Conservation (phyloP, 106 monocot genomes). For the Vanilla planifolia region DNA sequence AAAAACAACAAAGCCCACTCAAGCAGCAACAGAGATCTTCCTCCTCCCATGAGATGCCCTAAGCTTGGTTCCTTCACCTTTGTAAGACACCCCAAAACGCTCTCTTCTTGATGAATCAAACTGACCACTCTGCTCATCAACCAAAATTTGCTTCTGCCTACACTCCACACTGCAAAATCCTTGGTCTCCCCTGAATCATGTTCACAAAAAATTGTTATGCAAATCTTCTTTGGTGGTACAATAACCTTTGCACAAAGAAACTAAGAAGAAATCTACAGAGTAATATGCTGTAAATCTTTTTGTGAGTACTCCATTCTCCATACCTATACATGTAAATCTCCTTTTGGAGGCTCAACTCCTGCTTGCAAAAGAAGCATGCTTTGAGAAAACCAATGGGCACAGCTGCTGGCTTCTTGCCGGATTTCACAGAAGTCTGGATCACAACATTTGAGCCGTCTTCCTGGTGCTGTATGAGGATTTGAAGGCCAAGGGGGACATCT, state of each 20-base stretch:
- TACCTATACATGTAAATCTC: conserved; percentile 36
- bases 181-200: conserved; percentile 35
- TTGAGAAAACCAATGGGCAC: conserved; percentile 8
- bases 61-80: neutral
- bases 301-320: too few relatives aligned
- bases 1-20: neutral
- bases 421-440: conserved; percentile 1
- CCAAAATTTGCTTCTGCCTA: conserved; percentile 29
- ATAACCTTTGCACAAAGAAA: neutral
- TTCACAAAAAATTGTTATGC: neutral
- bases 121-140: conserved; percentile 33
- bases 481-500: conserved; percentile 17
- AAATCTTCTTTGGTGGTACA: neutral
- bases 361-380: conserved; percentile 21
- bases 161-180: conserved; percentile 50
- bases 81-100: neutral
- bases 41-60: neutral
- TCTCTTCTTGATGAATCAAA: neutral
- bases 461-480: conserved; percentile 14
- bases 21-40: conserved; percentile 1
- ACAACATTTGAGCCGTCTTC: neutral
- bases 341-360: conserved; percentile 16
- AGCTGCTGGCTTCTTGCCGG: neutral
- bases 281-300: too few relatives aligned
- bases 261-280: neutral